A percentile compares a stretch with the other conserved stretches of the same genome.
Conservation (phyloP, 768 basidiomycete species). For the Lanmaoa rubissima region DNA sequence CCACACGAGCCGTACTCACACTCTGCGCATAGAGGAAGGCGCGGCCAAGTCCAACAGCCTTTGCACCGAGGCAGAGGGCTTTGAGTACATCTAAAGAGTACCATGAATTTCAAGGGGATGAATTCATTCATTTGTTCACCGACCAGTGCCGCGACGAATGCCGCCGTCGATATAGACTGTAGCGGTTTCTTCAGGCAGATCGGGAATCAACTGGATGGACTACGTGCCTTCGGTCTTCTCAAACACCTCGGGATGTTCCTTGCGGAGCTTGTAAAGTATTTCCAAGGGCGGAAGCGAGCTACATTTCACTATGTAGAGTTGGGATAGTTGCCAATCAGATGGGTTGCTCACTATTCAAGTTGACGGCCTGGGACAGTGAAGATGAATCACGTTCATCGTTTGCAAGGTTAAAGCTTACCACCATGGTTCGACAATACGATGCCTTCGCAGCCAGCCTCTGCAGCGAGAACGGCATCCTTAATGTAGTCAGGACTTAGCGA, state of each 20-base stretch:
- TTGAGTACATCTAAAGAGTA: slow-evolving; percentile 69
- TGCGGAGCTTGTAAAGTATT: slow-evolving; percentile 69
- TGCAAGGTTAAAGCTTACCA: slow-evolving; percentile 40
- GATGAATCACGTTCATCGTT: background rate
- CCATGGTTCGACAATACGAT: slow-evolving; percentile 93
- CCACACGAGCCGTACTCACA: slow-evolving; percentile 39
- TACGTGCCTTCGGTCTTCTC: slow-evolving; percentile 61
- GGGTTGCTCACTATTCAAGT: slow-evolving; percentile 64
- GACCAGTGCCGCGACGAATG: slow-evolving; percentile 75
- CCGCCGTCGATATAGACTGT: slow-evolving; percentile 84
- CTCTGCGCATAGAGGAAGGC: slow-evolving; percentile 86
- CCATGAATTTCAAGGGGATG: background rate
- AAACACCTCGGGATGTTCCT: slow-evolving; percentile 74
- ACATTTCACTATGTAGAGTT: slow-evolving; percentile 12
- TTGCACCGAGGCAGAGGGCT: slow-evolving; percentile 86
- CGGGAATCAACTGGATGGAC: background rate
- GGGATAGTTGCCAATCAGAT: background rate
- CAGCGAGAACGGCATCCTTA: slow-evolving; percentile 84
- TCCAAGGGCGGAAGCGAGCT: slow-evolving; percentile 79
- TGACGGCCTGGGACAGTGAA: slow-evolving; percentile 52
- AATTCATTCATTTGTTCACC: slow-evolving; percentile 10
- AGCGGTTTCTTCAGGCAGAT: slow-evolving; percentile 4
- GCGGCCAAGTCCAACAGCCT: slow-evolving; percentile 81
- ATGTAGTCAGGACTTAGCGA: slow-evolving; percentile 11
- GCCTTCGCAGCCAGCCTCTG: slow-evolving; percentile 80